Conservation (phyloP, 2,329 filamentous ascomycete species). For the Iodosphaeria phyllophila region DNA sequence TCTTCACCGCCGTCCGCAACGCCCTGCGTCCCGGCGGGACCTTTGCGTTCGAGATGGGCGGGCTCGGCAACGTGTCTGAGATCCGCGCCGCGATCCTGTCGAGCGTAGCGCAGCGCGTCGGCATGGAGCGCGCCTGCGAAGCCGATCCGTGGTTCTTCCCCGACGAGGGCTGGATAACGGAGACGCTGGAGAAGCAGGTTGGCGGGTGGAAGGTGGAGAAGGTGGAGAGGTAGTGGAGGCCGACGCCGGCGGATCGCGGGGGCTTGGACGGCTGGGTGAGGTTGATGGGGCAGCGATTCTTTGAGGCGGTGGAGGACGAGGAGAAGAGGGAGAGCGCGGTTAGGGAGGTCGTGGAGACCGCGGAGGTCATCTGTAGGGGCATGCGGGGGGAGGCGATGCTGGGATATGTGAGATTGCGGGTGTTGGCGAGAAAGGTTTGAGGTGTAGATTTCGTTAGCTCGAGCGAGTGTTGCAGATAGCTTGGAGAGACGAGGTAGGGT, state of each 20-base stretch:
- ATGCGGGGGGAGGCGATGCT: slow-evolving; percentile 36
- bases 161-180: slow-evolving; percentile 36
- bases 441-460: too few species aligned
- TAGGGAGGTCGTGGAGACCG: slow-evolving; percentile 30
- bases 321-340: slow-evolving; percentile 31
- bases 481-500: too few species aligned
- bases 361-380: slow-evolving; percentile 34
- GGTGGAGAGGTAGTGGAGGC: slow-evolving; percentile 44
- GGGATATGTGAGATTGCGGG: slow-evolving; percentile 34
- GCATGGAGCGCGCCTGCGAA: slow-evolving; percentile 26
- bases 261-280: slow-evolving; percentile 48
- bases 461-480: too few species aligned
- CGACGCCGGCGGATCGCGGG: slow-evolving; percentile 36
- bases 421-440: slow-evolving; percentile 21
- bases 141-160: slow-evolving; percentile 56
- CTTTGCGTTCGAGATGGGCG: slow-evolving; percentile 56
- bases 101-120: slow-evolving; percentile 30
- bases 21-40: slow-evolving; percentile 33
- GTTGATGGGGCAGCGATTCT: slow-evolving; percentile 39
- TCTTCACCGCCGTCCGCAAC: slow-evolving; percentile 32
- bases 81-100: slow-evolving; percentile 37
- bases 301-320: slow-evolving; percentile 30
- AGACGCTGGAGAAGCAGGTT: slow-evolving; percentile 20
- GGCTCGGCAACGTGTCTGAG: slow-evolving; percentile 48
- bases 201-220: slow-evolving; percentile 29